These are phyloP conservation scores for Astrothelium subdiscretum DNA, from an alignment of 495 filamentous ascomycete species.

Conservation along the genomic window DNA sequence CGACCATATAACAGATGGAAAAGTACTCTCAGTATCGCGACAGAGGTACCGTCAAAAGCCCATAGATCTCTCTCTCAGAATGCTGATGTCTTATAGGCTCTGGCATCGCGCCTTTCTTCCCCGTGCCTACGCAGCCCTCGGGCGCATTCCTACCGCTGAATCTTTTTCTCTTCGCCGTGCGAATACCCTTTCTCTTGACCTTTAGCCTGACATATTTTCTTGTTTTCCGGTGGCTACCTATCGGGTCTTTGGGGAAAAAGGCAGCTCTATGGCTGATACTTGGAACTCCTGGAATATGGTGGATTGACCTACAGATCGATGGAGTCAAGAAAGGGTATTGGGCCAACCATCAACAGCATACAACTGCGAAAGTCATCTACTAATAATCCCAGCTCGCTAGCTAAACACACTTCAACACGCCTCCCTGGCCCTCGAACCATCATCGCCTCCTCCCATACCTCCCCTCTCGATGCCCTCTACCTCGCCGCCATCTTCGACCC, in stretches of 20 bases:
- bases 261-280: constrained; percentile 77
- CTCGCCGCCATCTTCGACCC: constrained; percentile 96
- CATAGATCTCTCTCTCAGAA: constrained; percentile 4
- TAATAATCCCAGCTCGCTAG: constrained; percentile 36
- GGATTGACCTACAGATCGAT: constrained; percentile 93
- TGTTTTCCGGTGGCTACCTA: constrained; percentile 72
- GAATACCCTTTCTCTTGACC: constrained; percentile 65
- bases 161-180: constrained; percentile 64
- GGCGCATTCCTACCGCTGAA: constrained; percentile 50
- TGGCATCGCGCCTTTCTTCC: constrained; percentile 91
- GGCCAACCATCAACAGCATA: background rate
- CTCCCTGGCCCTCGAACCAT: constrained; percentile 66
- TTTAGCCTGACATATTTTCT: constrained; percentile 61
- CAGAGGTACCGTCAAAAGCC: constrained; percentile 49
- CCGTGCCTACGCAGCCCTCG: constrained; percentile 51
- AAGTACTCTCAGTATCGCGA: constrained; percentile 95
- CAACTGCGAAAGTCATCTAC: background rate
- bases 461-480: constrained; percentile 85
- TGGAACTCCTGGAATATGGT: constrained; percentile 84
- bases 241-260: constrained; percentile 70
- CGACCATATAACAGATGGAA: constrained; percentile 52
- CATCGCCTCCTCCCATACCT: constrained; percentile 83
- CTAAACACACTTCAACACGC: constrained; percentile 44
- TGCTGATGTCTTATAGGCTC: constrained; percentile 50
- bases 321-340: constrained; percentile 77